Conservation (phyloP, 208 protist genomes). For the Acanthamoeba royreba region DNA sequence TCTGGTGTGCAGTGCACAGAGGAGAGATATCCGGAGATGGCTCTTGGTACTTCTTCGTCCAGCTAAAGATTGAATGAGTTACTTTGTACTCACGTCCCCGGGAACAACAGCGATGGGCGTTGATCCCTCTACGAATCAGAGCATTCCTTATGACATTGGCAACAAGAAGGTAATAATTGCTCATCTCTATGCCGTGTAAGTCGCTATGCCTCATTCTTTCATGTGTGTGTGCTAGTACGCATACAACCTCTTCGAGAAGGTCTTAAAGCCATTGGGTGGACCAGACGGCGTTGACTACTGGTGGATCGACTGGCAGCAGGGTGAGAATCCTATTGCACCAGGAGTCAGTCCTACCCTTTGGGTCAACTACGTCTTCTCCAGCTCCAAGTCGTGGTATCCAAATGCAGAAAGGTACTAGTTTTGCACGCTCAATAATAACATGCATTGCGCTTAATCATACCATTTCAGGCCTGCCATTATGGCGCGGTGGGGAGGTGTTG, state of each 20-base stretch:
- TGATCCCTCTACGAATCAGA: background rate
- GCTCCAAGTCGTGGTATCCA: background rate
- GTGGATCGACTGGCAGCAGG: slow-evolving; percentile 33
- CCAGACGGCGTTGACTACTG: background rate
- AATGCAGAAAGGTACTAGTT: background rate
- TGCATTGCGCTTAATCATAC: too few relatives aligned
- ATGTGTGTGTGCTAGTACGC: background rate
- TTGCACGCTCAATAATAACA: too few relatives aligned
- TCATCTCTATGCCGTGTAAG: too few relatives aligned
- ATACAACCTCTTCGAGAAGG: background rate
- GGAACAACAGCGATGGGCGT: background rate
- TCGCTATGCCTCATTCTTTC: background rate
- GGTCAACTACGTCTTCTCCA: slow-evolving; percentile 27
- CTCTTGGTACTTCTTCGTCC: background rate
- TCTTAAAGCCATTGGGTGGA: background rate
- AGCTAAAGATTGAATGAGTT: too few relatives aligned
- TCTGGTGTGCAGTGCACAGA: background rate
- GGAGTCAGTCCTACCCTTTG: background rate
- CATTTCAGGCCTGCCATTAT: background rate
- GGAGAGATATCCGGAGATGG: background rate
- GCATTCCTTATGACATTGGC: background rate
- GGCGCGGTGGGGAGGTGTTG: background rate
- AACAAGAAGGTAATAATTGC: background rate
- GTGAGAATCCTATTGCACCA: background rate
- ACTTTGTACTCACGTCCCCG: background rate